Evolutionary conservation across 148 eudicot genomes (phyloP).

Genomic region (Tetragonia tetragonoides): DNA sequence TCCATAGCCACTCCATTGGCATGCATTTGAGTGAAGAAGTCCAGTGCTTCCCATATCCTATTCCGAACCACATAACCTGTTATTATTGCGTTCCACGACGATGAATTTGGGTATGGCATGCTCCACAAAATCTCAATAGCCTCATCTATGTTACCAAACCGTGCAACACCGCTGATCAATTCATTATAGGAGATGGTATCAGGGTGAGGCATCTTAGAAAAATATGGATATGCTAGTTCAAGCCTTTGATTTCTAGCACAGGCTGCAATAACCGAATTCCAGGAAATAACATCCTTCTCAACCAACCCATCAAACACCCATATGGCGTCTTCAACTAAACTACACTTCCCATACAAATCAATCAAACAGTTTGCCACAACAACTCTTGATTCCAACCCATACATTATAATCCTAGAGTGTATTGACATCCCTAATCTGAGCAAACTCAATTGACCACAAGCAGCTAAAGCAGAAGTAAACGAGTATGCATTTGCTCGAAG

Average conservation of each 20-base stretch:
- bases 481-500: slow-evolving; percentile 57
- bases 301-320: slow-evolving; percentile 37
- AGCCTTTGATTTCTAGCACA: slow-evolving; percentile 54
- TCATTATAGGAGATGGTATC: slow-evolving; percentile 75
- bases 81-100: slow-evolving; percentile 78
- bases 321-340: slow-evolving; percentile 40
- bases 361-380: slow-evolving; percentile 69
- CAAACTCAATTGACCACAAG: slow-evolving; percentile 55
- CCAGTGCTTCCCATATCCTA: slow-evolving; percentile 51
- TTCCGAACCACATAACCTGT: slow-evolving; percentile 63
- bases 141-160: slow-evolving; percentile 63
- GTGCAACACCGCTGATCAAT: slow-evolving; percentile 65
- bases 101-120: slow-evolving; percentile 70
- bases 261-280: slow-evolving; percentile 83
- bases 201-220: slow-evolving; percentile 55
- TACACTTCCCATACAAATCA: slow-evolving; percentile 84
- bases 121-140: slow-evolving; percentile 42
- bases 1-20: slow-evolving; percentile 39
- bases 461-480: slow-evolving; percentile 58
- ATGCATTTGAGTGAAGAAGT: slow-evolving; percentile 55
- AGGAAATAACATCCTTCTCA: slow-evolving; percentile 60
- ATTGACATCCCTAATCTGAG: slow-evolving; percentile 51
- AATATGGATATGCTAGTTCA: slow-evolving; percentile 49
- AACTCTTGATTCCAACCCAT: slow-evolving; percentile 45
- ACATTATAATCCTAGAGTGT: slow-evolving; percentile 56